These are phyloP conservation scores for Dactylellina drechsleri DNA, from an alignment of 2,329 filamentous ascomycete genomes.

Conservation along the genomic window DNA sequence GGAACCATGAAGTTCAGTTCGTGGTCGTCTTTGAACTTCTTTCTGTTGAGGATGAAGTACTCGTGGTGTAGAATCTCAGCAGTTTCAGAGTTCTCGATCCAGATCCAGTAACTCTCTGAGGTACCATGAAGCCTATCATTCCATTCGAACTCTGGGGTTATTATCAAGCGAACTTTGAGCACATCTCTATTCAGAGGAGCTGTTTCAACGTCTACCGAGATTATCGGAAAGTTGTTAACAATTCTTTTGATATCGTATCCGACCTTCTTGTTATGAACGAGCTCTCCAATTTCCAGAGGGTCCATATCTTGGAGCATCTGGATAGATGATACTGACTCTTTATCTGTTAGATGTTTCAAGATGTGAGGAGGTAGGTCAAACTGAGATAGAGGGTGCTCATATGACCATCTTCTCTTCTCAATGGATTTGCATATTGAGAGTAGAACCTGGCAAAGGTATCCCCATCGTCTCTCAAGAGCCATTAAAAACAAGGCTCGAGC, in stretches of 20 bases:
- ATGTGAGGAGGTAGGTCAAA: slow-evolving; percentile 89
- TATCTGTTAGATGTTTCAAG: slow-evolving; percentile 84
- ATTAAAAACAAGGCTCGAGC: slow-evolving; percentile 97
- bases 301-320: slow-evolving; percentile 94
- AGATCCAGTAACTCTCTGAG: slow-evolving; percentile 97
- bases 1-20: slow-evolving; percentile 98
- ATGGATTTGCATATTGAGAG: slow-evolving; percentile 95
- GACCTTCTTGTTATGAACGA: slow-evolving; percentile 91
- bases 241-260: slow-evolving; percentile 83
- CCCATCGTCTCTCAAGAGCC: slow-evolving; percentile 92
- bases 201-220: slow-evolving; percentile 91
- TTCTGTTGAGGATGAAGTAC: slow-evolving; percentile 90
- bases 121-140: slow-evolving; percentile 92
- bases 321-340: slow-evolving; percentile 76
- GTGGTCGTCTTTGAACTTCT: slow-evolving; percentile 93
- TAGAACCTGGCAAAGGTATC: slow-evolving; percentile 90
- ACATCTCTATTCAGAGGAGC: slow-evolving; percentile 95
- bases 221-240: slow-evolving; percentile 88
- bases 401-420: slow-evolving; percentile 94
- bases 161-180: slow-evolving; percentile 83
- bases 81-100: slow-evolving; percentile 98
- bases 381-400: slow-evolving; percentile 92
- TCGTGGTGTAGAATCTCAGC: slow-evolving; percentile 98
- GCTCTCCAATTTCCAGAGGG: slow-evolving; percentile 82
- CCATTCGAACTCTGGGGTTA: slow-evolving; percentile 92